phyloP scores from a whole-genome alignment of 768 basidiomycete species.

The Psilocybe azurescens region DNA sequence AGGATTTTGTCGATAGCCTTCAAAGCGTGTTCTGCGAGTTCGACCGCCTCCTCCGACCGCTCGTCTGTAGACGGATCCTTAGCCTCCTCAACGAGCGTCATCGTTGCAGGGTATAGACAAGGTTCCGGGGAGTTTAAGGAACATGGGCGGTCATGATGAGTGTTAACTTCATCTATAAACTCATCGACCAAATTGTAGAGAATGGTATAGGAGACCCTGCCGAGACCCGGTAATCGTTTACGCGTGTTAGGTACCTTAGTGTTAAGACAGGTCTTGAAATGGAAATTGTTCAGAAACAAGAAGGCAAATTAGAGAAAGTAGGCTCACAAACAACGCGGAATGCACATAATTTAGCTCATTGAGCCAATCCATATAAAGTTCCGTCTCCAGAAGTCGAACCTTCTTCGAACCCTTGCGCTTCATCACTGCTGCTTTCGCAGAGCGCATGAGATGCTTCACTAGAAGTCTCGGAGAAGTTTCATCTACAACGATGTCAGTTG shows the following conservation, averaged over 20 bases:
- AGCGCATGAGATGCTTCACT: constrained; percentile 38
- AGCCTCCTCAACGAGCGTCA: constrained; percentile 51
- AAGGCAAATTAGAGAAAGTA: background rate
- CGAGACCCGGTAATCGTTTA: constrained; percentile 40
- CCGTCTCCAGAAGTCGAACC: constrained; percentile 42
- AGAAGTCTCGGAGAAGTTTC: constrained; percentile 20
- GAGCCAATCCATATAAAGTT: constrained; percentile 49
- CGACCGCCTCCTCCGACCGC: constrained; percentile 43
- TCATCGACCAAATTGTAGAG: constrained; percentile 48
- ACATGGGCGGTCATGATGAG: constrained; percentile 49
- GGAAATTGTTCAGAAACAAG: constrained; percentile 4
- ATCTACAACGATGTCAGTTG: constrained; percentile 9
- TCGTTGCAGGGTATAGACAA: constrained; percentile 39
- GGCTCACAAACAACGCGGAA: constrained; percentile 41
- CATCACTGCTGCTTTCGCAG: constrained; percentile 37
- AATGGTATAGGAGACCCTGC: constrained; percentile 44
- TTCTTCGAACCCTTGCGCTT: constrained; percentile 30
- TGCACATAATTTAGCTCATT: constrained; percentile 43
- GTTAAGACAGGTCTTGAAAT: constrained; percentile 37
- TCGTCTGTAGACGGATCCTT: constrained; percentile 45
- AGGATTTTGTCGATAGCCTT: constrained; percentile 41
- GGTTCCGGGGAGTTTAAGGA: constrained; percentile 29
- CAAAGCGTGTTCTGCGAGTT: constrained; percentile 39
- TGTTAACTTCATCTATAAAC: constrained; percentile 48
- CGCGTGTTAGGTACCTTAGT: constrained; percentile 43